These are phyloP conservation scores for Porphyrellus cyaneotinctus DNA, from an alignment of 768 basidiomycete species.

Conservation along the genomic window DNA sequence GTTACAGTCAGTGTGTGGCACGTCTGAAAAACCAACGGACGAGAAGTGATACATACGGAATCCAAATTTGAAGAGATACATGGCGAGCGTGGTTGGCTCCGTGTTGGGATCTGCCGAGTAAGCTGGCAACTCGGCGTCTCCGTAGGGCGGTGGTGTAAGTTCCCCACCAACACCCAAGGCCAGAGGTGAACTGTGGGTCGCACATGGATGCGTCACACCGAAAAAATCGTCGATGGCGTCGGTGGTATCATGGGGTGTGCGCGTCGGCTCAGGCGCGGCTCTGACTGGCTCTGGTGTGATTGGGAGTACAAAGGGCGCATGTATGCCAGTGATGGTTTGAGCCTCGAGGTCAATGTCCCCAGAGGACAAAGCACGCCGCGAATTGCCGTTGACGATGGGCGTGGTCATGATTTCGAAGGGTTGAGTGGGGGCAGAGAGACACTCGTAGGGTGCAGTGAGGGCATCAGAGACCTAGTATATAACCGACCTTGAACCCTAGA, in stretches of 20 bases:
- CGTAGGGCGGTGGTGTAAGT: slow-evolving; percentile 30
- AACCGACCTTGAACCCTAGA: too few relatives aligned
- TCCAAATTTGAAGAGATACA: slow-evolving; percentile 47
- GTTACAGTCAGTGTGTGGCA: too few relatives aligned
- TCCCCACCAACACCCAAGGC: slow-evolving; percentile 1
- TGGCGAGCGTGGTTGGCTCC: slow-evolving; percentile 43
- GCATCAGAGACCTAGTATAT: background rate
- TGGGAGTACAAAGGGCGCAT: slow-evolving; percentile 6
- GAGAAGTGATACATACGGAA: slow-evolving; percentile 37
- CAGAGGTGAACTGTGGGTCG: slow-evolving; percentile 19
- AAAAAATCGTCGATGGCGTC: slow-evolving; percentile 28
- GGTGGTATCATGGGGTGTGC: slow-evolving; percentile 2
- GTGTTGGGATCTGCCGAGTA: slow-evolving; percentile 28
- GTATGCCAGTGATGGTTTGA: slow-evolving; percentile 11
- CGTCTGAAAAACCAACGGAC: background rate
- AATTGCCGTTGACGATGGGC: slow-evolving; percentile 13
- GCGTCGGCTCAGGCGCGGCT: slow-evolving; percentile 1
- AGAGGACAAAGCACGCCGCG: slow-evolving; percentile 11
- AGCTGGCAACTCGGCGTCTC: slow-evolving; percentile 29
- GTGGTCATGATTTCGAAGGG: slow-evolving; percentile 3
- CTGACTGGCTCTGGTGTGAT: slow-evolving; percentile 2
- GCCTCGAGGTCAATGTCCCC: slow-evolving; percentile 12
- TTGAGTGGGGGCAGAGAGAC: background rate
- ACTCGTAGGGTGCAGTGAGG: background rate
- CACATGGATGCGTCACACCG: slow-evolving; percentile 21